Evolutionary conservation across 1,284 basidiomycete genomes (phyloP), one percentile per base, ranked within the genome.

Genomic region (Sphaerobolus stellatus): DNA sequence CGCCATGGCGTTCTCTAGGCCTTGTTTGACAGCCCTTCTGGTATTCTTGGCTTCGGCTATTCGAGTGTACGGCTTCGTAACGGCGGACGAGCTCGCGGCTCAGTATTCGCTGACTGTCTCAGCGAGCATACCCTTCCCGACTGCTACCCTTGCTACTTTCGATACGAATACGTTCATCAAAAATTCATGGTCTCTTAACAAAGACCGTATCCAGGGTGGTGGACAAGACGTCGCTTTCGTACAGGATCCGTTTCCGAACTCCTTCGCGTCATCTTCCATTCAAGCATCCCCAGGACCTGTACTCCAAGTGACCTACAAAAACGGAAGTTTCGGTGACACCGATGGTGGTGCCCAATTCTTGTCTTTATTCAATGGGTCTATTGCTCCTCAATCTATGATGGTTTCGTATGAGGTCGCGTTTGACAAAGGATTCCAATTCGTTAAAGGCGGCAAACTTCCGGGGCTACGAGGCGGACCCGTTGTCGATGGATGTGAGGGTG

Each of bases 321-420:
- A 72, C 40, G 83, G 81, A 18, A 81, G 78, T 64, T 86, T 78
- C 67, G 81, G 79, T 14, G 77, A 81, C 64, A 70, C 77, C 56
- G 78, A 75, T 7, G 84, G 87, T 41, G 87, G 87, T 5, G 74
- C 78, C 30, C 85, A 89, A 61, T 81, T 86, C 60, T 82, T 78
- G 62, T 78, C 79, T 56, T 66, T 84, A 2, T 88, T 84, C 83
- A 86, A 88, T 60, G 51, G 51, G 9, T 54, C 55, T 31, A 56
- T 79, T 58, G 76, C 77, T 2, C 66, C 70, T 20, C 71, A 80
- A 57, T 79, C 81, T 20, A 83, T 87, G 83, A 67, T 86, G 52
- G 66, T 88, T 16, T 78, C 82, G 8, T 90, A 90, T 66, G 86
- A 90, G 63, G 71, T 90, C 34, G 84, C 84, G 1, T 88, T 90